These are phyloP conservation scores for Erodium maritimum DNA, from an alignment of 345 rosid genomes.

Conservation along the genomic window DNA sequence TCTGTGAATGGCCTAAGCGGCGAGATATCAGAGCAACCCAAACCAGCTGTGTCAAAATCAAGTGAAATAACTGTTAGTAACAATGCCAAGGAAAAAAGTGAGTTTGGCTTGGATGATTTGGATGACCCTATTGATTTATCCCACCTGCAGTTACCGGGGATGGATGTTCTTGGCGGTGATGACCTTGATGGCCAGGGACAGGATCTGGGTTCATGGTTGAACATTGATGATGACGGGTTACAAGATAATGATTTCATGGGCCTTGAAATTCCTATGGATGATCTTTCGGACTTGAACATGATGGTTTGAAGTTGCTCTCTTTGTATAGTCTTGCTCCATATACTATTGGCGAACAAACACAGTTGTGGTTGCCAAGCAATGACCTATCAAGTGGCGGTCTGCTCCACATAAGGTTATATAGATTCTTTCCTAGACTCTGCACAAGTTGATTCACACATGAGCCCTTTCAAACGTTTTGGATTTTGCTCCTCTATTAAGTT, in stretches of 20 bases:
- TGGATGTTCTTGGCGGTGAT: slow-evolving; percentile 43
- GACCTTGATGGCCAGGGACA: slow-evolving; percentile 48
- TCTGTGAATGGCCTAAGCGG: slow-evolving; percentile 65
- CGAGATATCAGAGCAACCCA: slow-evolving; percentile 51
- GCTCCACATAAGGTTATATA: slow-evolving; percentile 52
- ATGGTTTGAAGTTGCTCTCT: slow-evolving; percentile 67
- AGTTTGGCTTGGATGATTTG: slow-evolving; percentile 46
- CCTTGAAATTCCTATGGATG: slow-evolving; percentile 99
- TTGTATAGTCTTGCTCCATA: slow-evolving; percentile 76
- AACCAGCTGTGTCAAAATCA: slow-evolving; percentile 38
- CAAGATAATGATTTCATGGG: slow-evolving; percentile 87
- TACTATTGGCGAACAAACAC: slow-evolving; percentile 50
- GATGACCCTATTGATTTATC: slow-evolving; percentile 72
- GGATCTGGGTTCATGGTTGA: slow-evolving; percentile 89
- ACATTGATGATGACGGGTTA: slow-evolving; percentile 82
- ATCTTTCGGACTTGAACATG: slow-evolving; percentile 90
- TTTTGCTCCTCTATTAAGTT: slow-evolving; percentile 44
- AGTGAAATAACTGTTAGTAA: slow-evolving; percentile 24
- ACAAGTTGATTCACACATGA: slow-evolving; percentile 38
- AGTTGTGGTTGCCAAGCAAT: slow-evolving; percentile 36
- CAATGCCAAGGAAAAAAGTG: slow-evolving; percentile 41
- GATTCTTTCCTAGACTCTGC: slow-evolving; percentile 51
- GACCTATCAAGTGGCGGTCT: slow-evolving; percentile 39
- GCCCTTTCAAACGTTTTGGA: slow-evolving; percentile 29
- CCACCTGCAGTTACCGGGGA: slow-evolving; percentile 55